Evolutionary conservation across 2,329 filamentous ascomycete genomes (phyloP).

Genomic region (Cladosporium sp.): DNA sequence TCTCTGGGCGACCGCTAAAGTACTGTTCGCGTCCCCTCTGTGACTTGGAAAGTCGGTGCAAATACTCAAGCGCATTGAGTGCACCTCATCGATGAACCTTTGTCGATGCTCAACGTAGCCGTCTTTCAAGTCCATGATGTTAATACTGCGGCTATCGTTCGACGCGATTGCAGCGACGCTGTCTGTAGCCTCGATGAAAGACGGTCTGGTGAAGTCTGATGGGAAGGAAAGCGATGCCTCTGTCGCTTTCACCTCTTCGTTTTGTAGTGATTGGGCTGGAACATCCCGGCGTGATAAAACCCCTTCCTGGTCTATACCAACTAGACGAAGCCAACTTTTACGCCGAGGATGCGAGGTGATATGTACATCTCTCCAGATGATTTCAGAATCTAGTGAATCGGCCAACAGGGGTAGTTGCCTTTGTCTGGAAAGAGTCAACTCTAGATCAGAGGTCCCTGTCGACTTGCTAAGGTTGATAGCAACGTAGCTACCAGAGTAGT

Average conservation of each 20-base stretch:
- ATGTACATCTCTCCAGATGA: neutral
- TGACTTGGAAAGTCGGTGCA: neutral
- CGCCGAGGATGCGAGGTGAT: conserved; percentile 8
- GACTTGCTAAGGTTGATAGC: neutral
- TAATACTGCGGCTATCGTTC: conserved; percentile 15
- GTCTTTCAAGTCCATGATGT: conserved; percentile 23
- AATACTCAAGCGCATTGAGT: neutral
- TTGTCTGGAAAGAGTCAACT: neutral
- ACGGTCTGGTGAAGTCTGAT: conserved; percentile 16
- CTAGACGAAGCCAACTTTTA: conserved; percentile 5
- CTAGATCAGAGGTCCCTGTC: neutral
- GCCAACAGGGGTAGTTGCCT: neutral
- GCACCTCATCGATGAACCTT: conserved; percentile 2
- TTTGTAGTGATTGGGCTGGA: neutral
- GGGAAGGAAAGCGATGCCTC: conserved; percentile 13
- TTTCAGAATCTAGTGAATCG: neutral
- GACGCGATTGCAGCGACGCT: conserved; percentile 22
- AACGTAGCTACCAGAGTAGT: neutral
- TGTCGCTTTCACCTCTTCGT: neutral
- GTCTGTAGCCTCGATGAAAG: conserved; percentile 18
- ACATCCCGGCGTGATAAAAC: conserved; percentile 6
- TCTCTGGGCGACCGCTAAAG: conserved; percentile 24
- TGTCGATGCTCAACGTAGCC: conserved; percentile 27
- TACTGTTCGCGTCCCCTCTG: conserved; percentile 14
- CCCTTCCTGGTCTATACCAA: conserved; percentile 2